These are phyloP conservation scores for Lenwebbia sp. DNA, from an alignment of 345 rosid species.

Conservation along the genomic window DNA sequence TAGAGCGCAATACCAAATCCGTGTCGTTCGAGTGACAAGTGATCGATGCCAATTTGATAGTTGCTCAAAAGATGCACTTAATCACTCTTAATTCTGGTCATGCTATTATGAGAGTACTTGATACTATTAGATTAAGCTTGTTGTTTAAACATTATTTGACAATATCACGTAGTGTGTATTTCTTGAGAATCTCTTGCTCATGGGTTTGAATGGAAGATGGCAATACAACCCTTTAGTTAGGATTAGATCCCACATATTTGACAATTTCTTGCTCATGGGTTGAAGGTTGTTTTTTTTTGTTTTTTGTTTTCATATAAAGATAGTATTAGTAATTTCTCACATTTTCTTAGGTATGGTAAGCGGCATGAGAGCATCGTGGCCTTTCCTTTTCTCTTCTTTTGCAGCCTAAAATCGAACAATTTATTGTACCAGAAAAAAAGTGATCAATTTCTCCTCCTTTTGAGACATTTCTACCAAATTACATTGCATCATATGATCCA, in stretches of 20 bases:
- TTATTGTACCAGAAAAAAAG: not conserved
- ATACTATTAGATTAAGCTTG: not conserved
- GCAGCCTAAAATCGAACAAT: not conserved
- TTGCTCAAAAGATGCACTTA: not conserved
- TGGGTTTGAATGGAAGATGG: too few species aligned
- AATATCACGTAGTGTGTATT: too few species aligned
- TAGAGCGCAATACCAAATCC: too few species aligned
- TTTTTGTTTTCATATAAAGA: too few species aligned
- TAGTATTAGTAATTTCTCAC: not conserved
- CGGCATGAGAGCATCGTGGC: not conserved
- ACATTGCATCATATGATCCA: not conserved
- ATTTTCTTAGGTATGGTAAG: not conserved
- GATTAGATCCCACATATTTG: not conserved
- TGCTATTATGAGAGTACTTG: not conserved
- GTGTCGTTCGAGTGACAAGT: too few species aligned
- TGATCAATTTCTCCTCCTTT: not conserved
- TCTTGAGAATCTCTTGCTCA: too few species aligned
- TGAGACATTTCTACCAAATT: not conserved
- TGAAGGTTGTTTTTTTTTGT: not conserved
- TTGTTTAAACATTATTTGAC: too few species aligned
- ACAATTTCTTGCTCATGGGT: too few species aligned
- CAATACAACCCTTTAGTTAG: not conserved
- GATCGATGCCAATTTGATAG: not conserved
- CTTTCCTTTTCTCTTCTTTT: not conserved
- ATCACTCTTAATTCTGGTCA: not conserved